Base-by-base conservation (phyloP, 495 filamentous ascomycete genomes). In the Articulospora tetracladia region DNA sequence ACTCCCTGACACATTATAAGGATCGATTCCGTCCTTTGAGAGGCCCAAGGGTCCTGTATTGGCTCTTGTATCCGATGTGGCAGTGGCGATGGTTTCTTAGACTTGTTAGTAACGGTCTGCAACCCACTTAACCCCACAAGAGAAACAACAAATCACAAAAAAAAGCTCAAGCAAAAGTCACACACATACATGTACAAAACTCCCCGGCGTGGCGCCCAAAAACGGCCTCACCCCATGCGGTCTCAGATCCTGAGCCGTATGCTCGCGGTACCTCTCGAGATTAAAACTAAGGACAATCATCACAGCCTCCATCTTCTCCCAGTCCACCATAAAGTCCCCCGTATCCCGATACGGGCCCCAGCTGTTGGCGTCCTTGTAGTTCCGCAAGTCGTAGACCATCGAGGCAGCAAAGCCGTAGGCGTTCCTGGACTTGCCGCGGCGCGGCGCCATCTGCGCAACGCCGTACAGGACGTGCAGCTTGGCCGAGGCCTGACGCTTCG, bases 261-360 rank as follows among this genome's bases (percentile, higher is more conserved):
- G 73, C 12, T 78, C 66, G 20, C 72, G 68, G 56, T 80, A 80
- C 17, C 63, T 59, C 44, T 68, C 63, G 41, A 86, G 72, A 65
- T 87, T 88, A 50, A 74, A 72, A 3, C 76, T 76, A 15, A 88
- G 65, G 27, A 86, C 78, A 0, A 89, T 67, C 78, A 86, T 75
- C 28, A 87, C 76, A 0, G 84, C 82, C 62, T 90, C 86, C 22
- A 87, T 68, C 73, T 84, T 87, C 67, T 90, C 86, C 86, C 86
- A 90, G 63, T 90, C 85, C 2, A 86, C 82, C 11, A 66, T 68
- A 27, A 73, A 69, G 7, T 66, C 70, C 1, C 77, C 77, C 65
- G 86, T 83, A 39, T 75, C 69, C 47, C 73, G 60, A 67, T 86
- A 90, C 0, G 86, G 86, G 0, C 86, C 86, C 85, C 86, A 88